Evolutionary conservation across 2,329 filamentous ascomycete genomes (phyloP).

Genomic region (Fulvia fulva): DNA sequence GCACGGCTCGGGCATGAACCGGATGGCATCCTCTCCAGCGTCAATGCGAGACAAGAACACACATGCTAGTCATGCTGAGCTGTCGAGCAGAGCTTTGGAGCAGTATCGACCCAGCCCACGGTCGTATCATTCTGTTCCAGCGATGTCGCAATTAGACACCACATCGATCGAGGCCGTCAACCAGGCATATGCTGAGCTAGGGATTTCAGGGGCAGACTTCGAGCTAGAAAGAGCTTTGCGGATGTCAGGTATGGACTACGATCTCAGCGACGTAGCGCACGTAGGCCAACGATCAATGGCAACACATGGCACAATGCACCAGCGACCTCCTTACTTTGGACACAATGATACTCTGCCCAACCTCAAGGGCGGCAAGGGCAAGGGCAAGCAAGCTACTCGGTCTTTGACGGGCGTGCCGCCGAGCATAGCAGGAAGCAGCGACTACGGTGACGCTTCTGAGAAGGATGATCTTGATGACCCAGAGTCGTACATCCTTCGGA

Average conservation of each 20-base stretch:
- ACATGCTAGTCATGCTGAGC: not conserved
- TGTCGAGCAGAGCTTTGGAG: not conserved
- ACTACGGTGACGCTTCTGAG: not conserved
- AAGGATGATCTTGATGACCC: not conserved
- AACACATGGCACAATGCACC: not conserved
- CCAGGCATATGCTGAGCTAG: not conserved
- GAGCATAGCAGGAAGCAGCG: not conserved
- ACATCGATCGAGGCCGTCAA: not conserved
- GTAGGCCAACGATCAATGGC: not conserved
- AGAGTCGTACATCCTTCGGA: not conserved
- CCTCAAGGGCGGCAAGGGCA: not conserved
- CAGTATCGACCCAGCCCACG: not conserved
- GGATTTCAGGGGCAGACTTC: not conserved
- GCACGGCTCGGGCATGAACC: not conserved
- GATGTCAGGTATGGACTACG: not conserved
- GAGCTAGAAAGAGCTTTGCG: not conserved
- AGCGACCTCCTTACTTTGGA: not conserved
- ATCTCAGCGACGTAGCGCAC: not conserved
- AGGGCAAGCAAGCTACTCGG: not conserved
- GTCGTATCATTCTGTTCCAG: not conserved
- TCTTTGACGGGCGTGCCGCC: not conserved
- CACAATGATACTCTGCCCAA: conserved; percentile 2
- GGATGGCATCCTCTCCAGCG: not conserved
- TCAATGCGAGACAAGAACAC: not conserved
- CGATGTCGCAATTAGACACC: not conserved